Evolutionary conservation across 495 filamentous ascomycete species (phyloP).

Genomic region (Delitschia confertaspora): DNA sequence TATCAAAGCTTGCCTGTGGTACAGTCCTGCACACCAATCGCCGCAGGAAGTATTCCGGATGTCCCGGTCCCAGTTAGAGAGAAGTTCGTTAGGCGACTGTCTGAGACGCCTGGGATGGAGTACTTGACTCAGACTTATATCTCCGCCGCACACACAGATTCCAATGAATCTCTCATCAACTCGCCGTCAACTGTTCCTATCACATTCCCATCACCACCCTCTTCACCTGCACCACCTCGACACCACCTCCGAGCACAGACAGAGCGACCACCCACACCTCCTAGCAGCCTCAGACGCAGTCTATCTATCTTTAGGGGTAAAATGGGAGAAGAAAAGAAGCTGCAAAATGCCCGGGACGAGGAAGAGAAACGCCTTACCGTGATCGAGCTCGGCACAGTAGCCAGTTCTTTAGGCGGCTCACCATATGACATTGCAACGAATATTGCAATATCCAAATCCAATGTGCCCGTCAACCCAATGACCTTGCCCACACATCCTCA

Average conservation of each 20-base stretch:
- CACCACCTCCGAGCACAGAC: slow-evolving; percentile 14
- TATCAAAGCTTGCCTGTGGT: slow-evolving; percentile 11
- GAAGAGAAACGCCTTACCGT: slow-evolving; percentile 17
- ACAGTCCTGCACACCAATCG: slow-evolving; percentile 16
- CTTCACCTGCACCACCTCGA: slow-evolving; percentile 3
- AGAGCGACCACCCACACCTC: slow-evolving; percentile 17
- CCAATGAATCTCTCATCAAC: slow-evolving; percentile 1
- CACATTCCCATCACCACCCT: slow-evolving; percentile 10
- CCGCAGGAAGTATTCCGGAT: slow-evolving; percentile 16
- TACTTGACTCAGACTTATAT: slow-evolving; percentile 24
- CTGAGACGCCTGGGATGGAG: slow-evolving; percentile 25
- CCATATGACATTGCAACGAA: slow-evolving; percentile 41
- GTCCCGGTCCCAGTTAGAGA: slow-evolving; percentile 15
- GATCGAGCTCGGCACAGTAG: slow-evolving; percentile 36
- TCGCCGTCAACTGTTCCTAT: neutral
- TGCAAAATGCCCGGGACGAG: slow-evolving; percentile 4
- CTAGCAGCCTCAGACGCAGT: slow-evolving; percentile 18
- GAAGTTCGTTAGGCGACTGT: slow-evolving; percentile 19
- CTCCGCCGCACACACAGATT: slow-evolving; percentile 9
- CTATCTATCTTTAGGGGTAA: slow-evolving; percentile 17
- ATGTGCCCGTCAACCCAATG: neutral
- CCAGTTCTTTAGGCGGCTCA: slow-evolving; percentile 32
- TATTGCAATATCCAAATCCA: no score
- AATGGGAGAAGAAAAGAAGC: slow-evolving; percentile 9
- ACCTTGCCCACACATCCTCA: slow-evolving; percentile 30